Evolutionary conservation across 2,329 filamentous ascomycete genomes (phyloP).

Genomic region (Pseudogymnoascus sp.): DNA sequence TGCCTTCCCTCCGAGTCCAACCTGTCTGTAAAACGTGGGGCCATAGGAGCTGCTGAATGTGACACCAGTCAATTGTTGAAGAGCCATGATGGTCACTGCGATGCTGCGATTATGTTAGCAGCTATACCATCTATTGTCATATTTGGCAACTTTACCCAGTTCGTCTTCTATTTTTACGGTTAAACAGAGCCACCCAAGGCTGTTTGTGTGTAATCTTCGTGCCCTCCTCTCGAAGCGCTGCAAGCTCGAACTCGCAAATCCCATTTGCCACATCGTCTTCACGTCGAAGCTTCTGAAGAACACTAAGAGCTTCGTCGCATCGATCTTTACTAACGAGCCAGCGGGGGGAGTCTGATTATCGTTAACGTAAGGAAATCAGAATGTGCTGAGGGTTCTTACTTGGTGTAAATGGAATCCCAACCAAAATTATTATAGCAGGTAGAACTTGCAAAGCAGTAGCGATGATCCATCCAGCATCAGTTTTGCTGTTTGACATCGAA

Average conservation of each 20-base stretch:
- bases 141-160: neutral
- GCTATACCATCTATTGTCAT: neutral
- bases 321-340: constrained; percentile 45
- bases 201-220: constrained; percentile 6
- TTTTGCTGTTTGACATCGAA: neutral
- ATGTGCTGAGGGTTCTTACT: neutral
- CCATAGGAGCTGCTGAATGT: neutral
- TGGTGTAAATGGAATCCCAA: constrained; percentile 8
- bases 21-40: neutral
- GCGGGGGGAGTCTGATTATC: constrained; percentile 42
- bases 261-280: neutral
- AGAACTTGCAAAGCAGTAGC: constrained; percentile 15
- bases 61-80: neutral
- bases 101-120: neutral
- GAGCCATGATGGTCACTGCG: neutral
- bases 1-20: neutral
- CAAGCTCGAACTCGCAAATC: constrained; percentile 15
- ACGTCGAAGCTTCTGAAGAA: constrained; percentile 40
- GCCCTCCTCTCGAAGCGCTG: constrained; percentile 12
- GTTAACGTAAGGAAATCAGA: neutral
- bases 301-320: constrained; percentile 38
- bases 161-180: neutral
- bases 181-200: constrained; percentile 9
- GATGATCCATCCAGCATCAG: constrained; percentile 16
- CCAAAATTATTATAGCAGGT: constrained; percentile 13